phyloP scores from a whole-genome alignment of 257 asterid species.

The Nicotiana knightiana region DNA sequence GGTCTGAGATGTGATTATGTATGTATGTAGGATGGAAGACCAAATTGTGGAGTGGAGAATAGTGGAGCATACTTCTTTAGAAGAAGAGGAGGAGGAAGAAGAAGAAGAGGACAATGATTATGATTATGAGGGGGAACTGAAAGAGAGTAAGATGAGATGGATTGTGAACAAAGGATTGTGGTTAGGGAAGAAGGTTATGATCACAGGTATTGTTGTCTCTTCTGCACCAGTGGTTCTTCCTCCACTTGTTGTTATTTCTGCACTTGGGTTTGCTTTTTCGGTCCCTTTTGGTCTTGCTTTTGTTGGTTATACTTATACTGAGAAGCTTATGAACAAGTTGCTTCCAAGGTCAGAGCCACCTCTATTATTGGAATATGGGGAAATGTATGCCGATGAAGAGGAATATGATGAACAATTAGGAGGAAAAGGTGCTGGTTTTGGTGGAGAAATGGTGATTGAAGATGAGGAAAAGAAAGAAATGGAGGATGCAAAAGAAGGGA shows the following conservation, averaged over 20 bases:
- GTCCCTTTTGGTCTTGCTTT: slow-evolving; percentile 54
- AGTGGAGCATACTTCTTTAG: slow-evolving; percentile 10
- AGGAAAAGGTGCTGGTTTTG: not conserved
- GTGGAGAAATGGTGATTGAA: not conserved
- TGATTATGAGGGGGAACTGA: not conserved
- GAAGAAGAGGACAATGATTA: not conserved
- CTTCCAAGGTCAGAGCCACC: slow-evolving; percentile 27
- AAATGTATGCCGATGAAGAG: not conserved
- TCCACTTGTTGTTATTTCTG: slow-evolving; percentile 48
- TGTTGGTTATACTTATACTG: slow-evolving; percentile 59
- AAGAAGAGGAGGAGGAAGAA: slow-evolving; percentile 13
- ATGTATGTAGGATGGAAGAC: slow-evolving; percentile 40
- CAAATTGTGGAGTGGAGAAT: slow-evolving; percentile 30
- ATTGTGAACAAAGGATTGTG: slow-evolving; percentile 31
- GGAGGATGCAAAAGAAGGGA: slow-evolving; percentile 11
- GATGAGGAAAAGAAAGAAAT: slow-evolving; percentile 14
- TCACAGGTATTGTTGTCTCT: slow-evolving; percentile 53
- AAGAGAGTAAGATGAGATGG: slow-evolving; percentile 36
- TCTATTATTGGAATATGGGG: slow-evolving; percentile 16
- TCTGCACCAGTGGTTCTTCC: slow-evolving; percentile 73
- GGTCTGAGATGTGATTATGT: not conserved
- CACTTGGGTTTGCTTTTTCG: slow-evolving; percentile 47
- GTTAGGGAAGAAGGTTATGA: slow-evolving; percentile 48
- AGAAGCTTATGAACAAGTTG: slow-evolving; percentile 62
- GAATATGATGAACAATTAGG: slow-evolving; percentile 10